These are phyloP conservation scores for Eucalyptus pumila DNA, from an alignment of 345 rosid genomes.

Conservation along the genomic window DNA sequence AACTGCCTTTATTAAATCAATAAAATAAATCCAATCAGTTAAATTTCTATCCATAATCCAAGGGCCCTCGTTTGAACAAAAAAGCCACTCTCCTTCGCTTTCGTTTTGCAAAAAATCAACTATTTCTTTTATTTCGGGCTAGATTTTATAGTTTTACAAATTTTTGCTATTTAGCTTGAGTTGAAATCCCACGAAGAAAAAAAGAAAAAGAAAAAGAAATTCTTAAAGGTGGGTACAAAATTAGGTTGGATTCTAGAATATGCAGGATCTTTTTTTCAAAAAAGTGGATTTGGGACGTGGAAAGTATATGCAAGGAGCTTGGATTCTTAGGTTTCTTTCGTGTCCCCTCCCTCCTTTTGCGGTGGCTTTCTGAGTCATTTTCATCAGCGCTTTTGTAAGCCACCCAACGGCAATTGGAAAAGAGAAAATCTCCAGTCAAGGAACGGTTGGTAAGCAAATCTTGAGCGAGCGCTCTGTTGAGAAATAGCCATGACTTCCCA, in stretches of 20 bases:
- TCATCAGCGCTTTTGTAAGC: background rate
- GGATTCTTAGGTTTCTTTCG: background rate
- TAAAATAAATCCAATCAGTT: background rate
- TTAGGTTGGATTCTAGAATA: background rate
- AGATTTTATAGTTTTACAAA: background rate
- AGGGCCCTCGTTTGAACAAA: too few relatives aligned
- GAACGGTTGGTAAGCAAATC: background rate
- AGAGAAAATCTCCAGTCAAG: background rate
- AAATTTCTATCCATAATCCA: background rate
- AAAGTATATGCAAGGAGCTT: background rate
- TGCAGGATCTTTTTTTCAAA: background rate
- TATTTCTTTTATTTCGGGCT: too few relatives aligned
- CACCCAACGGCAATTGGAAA: background rate
- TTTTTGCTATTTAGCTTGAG: background rate
- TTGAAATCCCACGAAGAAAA: too few relatives aligned
- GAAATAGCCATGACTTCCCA: background rate
- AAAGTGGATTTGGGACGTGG: fast-evolving
- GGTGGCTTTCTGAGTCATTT: background rate
- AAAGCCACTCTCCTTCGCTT: too few relatives aligned
- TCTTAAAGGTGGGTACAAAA: background rate
- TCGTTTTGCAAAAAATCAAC: too few relatives aligned
- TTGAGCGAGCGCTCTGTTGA: background rate
- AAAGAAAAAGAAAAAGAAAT: too few relatives aligned
- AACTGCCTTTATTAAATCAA: background rate
- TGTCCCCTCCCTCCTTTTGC: background rate